Base-by-base conservation (phyloP, 139 green algal genomes). In the Picochlorum sp. region DNA sequence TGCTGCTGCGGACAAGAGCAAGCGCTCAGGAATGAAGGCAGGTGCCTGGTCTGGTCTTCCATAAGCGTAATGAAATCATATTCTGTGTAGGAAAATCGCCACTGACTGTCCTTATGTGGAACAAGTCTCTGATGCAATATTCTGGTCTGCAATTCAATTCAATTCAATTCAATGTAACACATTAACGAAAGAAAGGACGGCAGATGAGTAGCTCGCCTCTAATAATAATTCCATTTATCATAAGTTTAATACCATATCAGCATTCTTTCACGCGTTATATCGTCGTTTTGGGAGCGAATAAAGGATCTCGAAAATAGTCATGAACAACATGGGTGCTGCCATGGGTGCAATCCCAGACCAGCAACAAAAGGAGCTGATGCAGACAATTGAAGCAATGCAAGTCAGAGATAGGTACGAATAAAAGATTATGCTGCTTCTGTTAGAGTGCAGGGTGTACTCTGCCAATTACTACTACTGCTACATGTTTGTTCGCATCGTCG, bases 381-480 rank as follows among this genome's bases (percentile, higher is more conserved):
- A 71, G 40, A 54, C 68, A 8, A 80, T 95, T 40, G 87, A 95
- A 66, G 59, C 84, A 45, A 89, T 90, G 83, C 87, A 95, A 75
- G 70, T 94, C 4, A 63, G 85, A 18, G 87, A 95, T 66, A 95
- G 86, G 86, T 93, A 57, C 8, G 75, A 37, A 49, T 16, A n/a
- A 20, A 47, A 18, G 20, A 47, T 47, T 20, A n/a, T n/a, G n/a
- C n/a, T n/a, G n/a, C n/a, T n/a, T n/a, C n/a, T n/a, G n/a, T n/a
- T n/a, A n/a, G n/a, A n/a, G n/a, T n/a, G n/a, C n/a, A n/a, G n/a
- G n/a, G n/a, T n/a, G n/a, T n/a, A n/a, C n/a, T n/a, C n/a, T n/a
- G n/a, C n/a, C n/a, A n/a, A n/a, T n/a, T n/a, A n/a, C n/a, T n/a
- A n/a, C n/a, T n/a, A n/a, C n/a, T n/a, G n/a, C n/a, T n/a, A n/a